These are phyloP conservation scores for Acanthamoeba sp. DNA, from an alignment of 208 protist genomes.

Conservation along the genomic window DNA sequence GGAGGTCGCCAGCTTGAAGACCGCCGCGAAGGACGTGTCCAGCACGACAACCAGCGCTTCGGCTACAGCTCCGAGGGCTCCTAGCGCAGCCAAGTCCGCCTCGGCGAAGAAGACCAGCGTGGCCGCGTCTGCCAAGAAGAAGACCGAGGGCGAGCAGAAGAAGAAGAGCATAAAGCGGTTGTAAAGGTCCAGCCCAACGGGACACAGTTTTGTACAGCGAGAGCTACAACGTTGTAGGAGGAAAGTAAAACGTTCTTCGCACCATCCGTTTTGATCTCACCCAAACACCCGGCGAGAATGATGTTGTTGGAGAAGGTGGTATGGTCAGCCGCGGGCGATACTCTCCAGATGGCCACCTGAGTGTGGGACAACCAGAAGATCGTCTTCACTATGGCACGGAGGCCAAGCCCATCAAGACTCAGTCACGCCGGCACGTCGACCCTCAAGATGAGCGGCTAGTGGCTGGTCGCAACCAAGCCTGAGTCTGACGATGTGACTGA, in stretches of 20 bases:
- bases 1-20: conserved; percentile 22
- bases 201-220: conserved; percentile 19
- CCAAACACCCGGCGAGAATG: too few relatives aligned
- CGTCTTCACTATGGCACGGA: not conserved
- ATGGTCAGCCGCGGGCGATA: too few relatives aligned
- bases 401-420: not conserved
- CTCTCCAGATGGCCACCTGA: not conserved
- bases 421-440: not conserved
- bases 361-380: not conserved
- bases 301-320: too few relatives aligned
- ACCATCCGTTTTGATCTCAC: not conserved
- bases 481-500: not conserved
- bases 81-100: not conserved
- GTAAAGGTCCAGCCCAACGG: not conserved
- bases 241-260: conserved; percentile 42
- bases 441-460: conserved; percentile 3
- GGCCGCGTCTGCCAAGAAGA: not conserved
- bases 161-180: conserved; percentile 59
- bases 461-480: not conserved
- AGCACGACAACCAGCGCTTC: not conserved
- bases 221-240: not conserved
- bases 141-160: conserved; percentile 51
- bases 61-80: not conserved
- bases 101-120: not conserved
- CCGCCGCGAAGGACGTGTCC: conserved; percentile 17